phyloP scores from a whole-genome alignment of 164 flowering plant genomes.

The Paratinospora sagittata region DNA sequence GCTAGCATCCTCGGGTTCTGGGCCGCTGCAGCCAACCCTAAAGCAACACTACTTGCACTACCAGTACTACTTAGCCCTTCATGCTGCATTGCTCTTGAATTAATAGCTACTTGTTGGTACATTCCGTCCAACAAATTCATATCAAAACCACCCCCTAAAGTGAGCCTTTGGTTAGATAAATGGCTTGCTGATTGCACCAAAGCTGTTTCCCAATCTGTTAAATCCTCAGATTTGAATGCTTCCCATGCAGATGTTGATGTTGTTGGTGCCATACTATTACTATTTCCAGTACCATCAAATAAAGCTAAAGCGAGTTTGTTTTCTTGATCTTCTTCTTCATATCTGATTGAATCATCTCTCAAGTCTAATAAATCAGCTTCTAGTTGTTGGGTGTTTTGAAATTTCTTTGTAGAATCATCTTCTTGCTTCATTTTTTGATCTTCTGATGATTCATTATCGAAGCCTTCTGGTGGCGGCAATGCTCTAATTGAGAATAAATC shows the following conservation, averaged over 20 bases:
- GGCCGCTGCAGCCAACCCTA: conserved; percentile 31
- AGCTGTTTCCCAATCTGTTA: conserved; percentile 71
- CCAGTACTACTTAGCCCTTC: conserved; percentile 23
- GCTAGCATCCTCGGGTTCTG: conserved; percentile 37
- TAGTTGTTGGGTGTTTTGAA: conserved; percentile 1
- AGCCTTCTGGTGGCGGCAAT: conserved; percentile 54
- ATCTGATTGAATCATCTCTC: conserved; percentile 25
- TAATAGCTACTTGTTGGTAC: conserved; percentile 46
- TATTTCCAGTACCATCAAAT: conserved; percentile 37
- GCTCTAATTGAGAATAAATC: conserved; percentile 43
- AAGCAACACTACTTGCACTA: conserved; percentile 69
- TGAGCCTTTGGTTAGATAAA: conserved; percentile 28
- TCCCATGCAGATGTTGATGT: conserved; percentile 40
- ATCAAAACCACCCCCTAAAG: conserved; percentile 40
- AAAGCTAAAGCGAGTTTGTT: conserved; percentile 61
- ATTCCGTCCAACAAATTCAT: conserved; percentile 39
- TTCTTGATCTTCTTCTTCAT: conserved; percentile 40
- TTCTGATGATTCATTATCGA: conserved; percentile 9
- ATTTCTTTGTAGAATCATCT: conserved; percentile 8
- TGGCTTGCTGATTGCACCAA: conserved; percentile 39
- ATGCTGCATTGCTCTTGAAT: not conserved
- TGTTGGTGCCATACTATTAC: conserved; percentile 7
- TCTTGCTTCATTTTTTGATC: conserved; percentile 15
- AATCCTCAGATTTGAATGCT: conserved; percentile 36
- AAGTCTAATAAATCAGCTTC: conserved; percentile 53